Evolutionary conservation across 78 protist genomes (phyloP).

Genomic region (Dictyostelium discoideum): DNA sequence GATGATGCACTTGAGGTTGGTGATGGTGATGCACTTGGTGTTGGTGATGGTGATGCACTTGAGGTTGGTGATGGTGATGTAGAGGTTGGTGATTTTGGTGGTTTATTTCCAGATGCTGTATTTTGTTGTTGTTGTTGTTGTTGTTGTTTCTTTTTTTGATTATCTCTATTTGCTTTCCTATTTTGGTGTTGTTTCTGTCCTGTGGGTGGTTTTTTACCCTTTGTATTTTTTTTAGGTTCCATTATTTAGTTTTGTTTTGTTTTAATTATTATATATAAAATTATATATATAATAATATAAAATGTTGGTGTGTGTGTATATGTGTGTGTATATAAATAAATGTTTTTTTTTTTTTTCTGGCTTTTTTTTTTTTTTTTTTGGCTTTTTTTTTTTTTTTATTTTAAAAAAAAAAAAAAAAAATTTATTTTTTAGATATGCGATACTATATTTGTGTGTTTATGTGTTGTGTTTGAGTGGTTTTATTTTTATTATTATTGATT

Average conservation of each 20-base stretch:
- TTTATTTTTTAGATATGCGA: neutral
- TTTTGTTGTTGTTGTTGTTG: neutral
- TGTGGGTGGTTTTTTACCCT: neutral
- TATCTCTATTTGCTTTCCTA: slow-evolving; percentile 11
- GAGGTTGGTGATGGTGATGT: neutral
- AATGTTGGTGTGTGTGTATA: neutral
- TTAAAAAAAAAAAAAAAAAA: neutral
- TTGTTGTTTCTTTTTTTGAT: neutral
- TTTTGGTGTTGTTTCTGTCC: slow-evolving; percentile 3
- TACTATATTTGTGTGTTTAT: neutral
- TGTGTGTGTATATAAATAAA: neutral
- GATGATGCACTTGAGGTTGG: neutral
- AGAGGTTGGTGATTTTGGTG: neutral
- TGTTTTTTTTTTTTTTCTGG: neutral
- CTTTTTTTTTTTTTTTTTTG: neutral
- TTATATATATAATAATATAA: neutral
- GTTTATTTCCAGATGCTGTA: neutral
- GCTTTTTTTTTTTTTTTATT: too few species aligned
- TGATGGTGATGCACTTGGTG: neutral
- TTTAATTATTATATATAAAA: neutral
- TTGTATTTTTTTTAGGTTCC: slow-evolving; percentile 1
- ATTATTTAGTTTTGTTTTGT: neutral
- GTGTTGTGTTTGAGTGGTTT: neutral
- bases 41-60: neutral
- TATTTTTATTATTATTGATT: neutral